Base-by-base conservation (phyloP, 495 filamentous ascomycete species). In the Cenococcum geophilum region DNA sequence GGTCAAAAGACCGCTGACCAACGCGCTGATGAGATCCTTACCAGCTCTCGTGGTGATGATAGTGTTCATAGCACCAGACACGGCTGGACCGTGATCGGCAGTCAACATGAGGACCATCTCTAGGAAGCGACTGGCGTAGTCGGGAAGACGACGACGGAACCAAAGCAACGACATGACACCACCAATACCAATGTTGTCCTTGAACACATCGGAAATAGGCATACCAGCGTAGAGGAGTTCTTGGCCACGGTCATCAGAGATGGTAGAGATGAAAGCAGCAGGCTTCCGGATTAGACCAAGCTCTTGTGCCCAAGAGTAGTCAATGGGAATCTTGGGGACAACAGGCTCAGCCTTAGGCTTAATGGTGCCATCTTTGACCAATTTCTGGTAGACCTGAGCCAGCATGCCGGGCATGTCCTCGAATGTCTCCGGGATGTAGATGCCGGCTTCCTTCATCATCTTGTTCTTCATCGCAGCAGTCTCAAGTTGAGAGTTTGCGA, bases 101-200 rank as follows among this genome's bases (percentile, higher is more conserved):
- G 93, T 98, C 73, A 98, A 84, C 93, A 98, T 98, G 75, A 98
- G 91, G 67, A 98, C 95, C 93, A 98, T 98, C 83, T 98, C 93
- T 66, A 98, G 78, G 85, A 98, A 98, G 80, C 93, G 95, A 81
- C 90, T 90, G 69, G 93, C 95, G 72, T 96, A 97, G 68, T 88
- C 80, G 64, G 93, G 93, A 52, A 98, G 89, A 72, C 93, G 90
- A 76, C 93, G 92, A 70, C 93, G 92, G 92, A 98, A 98, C 93
- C 93, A 98, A 59, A 98, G 82, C 55, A 98, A 85, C 27, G 95
- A 95, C 93, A 98, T 98, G 77, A 98, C 93, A 86, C 93, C 93
- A 70, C 93, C 93, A 70, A 98, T 97, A 66, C 93, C 93, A 70
- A 98, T 97, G 66, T 97, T 90, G 82, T 98, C 93, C 72, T 76